Conservation (phyloP, 768 basidiomycete species). For the Infundibulicybe gibba region DNA sequence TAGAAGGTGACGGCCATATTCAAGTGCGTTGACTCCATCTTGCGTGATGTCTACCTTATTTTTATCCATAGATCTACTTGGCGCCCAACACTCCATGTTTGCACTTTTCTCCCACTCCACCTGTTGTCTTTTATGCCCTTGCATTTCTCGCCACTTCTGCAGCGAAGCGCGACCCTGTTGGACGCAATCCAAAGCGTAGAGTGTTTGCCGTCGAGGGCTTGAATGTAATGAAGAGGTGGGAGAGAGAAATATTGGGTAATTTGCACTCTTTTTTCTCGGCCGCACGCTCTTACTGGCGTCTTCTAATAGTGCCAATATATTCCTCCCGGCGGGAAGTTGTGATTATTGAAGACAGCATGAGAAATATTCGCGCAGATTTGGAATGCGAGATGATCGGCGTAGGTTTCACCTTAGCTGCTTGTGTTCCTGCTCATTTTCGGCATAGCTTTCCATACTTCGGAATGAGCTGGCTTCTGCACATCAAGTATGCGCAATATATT, state of each 20-base stretch:
- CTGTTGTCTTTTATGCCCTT: slow-evolving; percentile 58
- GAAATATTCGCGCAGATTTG: slow-evolving; percentile 68
- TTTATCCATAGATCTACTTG: slow-evolving; percentile 30
- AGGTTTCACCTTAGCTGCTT: slow-evolving; percentile 11
- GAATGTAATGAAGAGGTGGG: slow-evolving; percentile 40
- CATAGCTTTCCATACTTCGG: slow-evolving; percentile 61
- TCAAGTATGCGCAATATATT: slow-evolving; percentile 36
- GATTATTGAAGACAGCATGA: slow-evolving; percentile 43
- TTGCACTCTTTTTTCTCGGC: slow-evolving; percentile 6
- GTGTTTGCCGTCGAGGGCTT: slow-evolving; percentile 66
- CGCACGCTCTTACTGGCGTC: slow-evolving; percentile 3
- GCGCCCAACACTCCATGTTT: slow-evolving; percentile 34
- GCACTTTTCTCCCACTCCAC: slow-evolving; percentile 60
- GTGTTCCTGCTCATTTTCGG: background rate
- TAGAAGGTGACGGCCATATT: slow-evolving; percentile 7
- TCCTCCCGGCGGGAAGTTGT: slow-evolving; percentile 46
- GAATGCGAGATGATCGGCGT: slow-evolving; percentile 69
- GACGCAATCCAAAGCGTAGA: slow-evolving; percentile 69
- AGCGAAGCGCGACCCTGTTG: slow-evolving; percentile 70
- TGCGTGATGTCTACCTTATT: too few relatives aligned
- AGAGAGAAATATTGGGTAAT: slow-evolving; percentile 35
- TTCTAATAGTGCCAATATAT: slow-evolving; percentile 49
- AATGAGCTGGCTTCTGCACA: slow-evolving; percentile 67
- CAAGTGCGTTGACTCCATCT: slow-evolving; percentile 7
- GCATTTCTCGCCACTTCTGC: slow-evolving; percentile 65